A percentile compares a stretch with the other conserved stretches of the same genome.
Evolutionary conservation across 805 yeast species (phyloP).

Genomic region (Teunomyces cretensis): DNA sequence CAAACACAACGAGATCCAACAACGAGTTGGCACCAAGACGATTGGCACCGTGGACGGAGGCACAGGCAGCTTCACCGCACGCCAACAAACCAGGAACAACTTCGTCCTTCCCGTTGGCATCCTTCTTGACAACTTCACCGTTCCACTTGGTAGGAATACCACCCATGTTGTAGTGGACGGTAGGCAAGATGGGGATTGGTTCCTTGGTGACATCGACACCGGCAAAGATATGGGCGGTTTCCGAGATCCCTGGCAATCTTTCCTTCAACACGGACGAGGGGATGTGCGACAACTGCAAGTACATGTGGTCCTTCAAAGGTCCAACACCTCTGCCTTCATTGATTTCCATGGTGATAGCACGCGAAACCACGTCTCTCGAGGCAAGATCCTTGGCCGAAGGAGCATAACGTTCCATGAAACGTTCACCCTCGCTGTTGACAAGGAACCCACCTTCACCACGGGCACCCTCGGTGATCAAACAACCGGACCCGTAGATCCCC

Average conservation of each 20-base stretch:
- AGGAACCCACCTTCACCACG: conserved; percentile 99
- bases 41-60: conserved; percentile 98
- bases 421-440: conserved; percentile 95
- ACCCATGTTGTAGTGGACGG: conserved; percentile 99
- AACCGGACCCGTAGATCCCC: conserved; percentile 98
- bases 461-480: conserved; percentile 98
- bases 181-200: conserved; percentile 97
- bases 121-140: conserved; percentile 87
- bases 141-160: conserved; percentile 98
- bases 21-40: conserved; percentile 98
- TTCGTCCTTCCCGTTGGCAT: conserved; percentile 84
- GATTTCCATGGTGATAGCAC: conserved; percentile 98
- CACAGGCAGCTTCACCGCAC: conserved; percentile 99
- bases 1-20: conserved; percentile 94
- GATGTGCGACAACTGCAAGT: conserved; percentile 87
- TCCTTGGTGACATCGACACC: conserved; percentile 99
- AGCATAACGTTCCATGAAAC: conserved; percentile 99
- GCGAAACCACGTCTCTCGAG: conserved; percentile 95
- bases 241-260: conserved; percentile 98
- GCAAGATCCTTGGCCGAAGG: conserved; percentile 98
- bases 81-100: conserved; percentile 92
- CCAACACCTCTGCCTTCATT: conserved; percentile 99
- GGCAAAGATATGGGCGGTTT: conserved; percentile 96
- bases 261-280: conserved; percentile 90
- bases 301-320: conserved; percentile 92